A percentile compares a stretch with the other conserved stretches of the same genome.
Evolutionary conservation across 495 filamentous ascomycete genomes (phyloP).

Genomic region (Aspergillus carlsbadensis): DNA sequence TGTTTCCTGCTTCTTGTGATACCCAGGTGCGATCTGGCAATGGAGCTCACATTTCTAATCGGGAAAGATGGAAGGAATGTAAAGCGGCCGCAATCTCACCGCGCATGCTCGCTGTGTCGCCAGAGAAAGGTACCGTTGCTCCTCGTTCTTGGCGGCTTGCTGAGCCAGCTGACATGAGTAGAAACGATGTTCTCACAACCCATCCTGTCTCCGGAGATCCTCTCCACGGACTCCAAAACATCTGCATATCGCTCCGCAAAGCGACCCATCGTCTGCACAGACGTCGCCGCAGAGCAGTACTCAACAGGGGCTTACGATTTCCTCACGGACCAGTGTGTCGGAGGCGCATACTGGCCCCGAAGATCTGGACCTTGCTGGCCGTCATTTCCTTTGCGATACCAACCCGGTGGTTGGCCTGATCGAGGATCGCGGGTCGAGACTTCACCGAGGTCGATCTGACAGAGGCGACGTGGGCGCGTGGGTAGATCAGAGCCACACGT

Average conservation of each 20-base stretch:
- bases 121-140: neutral
- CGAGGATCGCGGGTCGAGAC: neutral
- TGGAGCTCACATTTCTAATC: neutral
- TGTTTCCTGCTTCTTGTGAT: too few species aligned
- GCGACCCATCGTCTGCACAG: too few species aligned
- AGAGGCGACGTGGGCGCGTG: neutral
- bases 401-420: neutral
- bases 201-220: neutral
- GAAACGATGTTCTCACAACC: neutral
- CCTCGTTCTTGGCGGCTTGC: neutral
- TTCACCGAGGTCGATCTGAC: neutral
- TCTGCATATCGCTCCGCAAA: too few species aligned
- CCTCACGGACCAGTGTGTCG: too few species aligned
- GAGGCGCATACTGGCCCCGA: too few species aligned
- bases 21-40: too few species aligned
- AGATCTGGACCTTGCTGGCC: neutral
- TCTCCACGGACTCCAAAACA: neutral
- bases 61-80: neutral
- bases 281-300: too few species aligned
- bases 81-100: neutral
- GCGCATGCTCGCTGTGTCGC: neutral
- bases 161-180: neutral
- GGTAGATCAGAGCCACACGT: too few species aligned
- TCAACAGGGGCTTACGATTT: too few species aligned
- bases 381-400: neutral